Evolutionary conservation across 2,329 filamentous ascomycete genomes (phyloP).

Genomic region (Magnaporthales sp.): DNA sequence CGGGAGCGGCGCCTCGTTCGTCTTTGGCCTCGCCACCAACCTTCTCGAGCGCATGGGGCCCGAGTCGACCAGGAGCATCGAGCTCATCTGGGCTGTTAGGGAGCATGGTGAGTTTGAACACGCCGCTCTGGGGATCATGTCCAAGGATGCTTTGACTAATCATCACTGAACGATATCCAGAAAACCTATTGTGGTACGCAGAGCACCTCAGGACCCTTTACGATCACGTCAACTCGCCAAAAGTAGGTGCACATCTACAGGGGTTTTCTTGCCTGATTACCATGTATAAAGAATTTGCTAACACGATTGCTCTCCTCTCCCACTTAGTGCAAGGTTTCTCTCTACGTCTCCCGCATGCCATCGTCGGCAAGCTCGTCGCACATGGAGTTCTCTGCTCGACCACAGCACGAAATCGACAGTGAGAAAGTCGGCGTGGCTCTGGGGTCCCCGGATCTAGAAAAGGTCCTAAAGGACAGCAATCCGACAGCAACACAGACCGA

Average conservation of each 20-base stretch:
- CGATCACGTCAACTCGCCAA: slow-evolving; percentile 27
- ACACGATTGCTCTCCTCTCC: not conserved
- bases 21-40: slow-evolving; percentile 38
- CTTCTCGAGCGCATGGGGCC: slow-evolving; percentile 32
- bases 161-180: slow-evolving; percentile 8
- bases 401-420: slow-evolving; percentile 4
- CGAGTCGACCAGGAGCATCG: slow-evolving; percentile 27
- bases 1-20: slow-evolving; percentile 53
- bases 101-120: slow-evolving; percentile 32
- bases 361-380: slow-evolving; percentile 8
- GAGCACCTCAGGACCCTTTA: slow-evolving; percentile 29
- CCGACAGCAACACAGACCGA: not conserved
- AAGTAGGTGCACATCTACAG: slow-evolving; percentile 9
- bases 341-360: slow-evolving; percentile 26
- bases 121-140: too few species aligned
- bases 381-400: slow-evolving; percentile 6
- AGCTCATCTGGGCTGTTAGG: slow-evolving; percentile 40
- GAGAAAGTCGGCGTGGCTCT: not conserved
- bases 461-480: slow-evolving; percentile 9
- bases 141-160: too few species aligned
- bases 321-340: slow-evolving; percentile 19
- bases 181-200: slow-evolving; percentile 26
- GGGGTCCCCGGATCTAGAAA: slow-evolving; percentile 13
- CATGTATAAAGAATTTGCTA: too few species aligned
- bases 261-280: too few species aligned